These are phyloP conservation scores for Hypoxylon sp. DNA, from an alignment of 2,329 filamentous ascomycete species.

Conservation along the genomic window DNA sequence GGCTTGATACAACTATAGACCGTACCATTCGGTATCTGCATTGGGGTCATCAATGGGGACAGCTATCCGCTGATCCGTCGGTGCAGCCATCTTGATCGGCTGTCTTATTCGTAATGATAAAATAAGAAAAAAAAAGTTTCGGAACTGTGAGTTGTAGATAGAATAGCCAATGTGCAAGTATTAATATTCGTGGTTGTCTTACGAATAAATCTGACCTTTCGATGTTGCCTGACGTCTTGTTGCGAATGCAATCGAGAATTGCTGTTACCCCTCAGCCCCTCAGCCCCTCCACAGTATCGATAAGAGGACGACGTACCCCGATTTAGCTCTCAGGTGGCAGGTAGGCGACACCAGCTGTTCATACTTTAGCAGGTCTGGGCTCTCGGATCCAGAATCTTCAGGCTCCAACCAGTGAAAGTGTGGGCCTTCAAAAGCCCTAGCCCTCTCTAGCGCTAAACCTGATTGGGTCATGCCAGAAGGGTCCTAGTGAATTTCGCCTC, in stretches of 20 bases:
- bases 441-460: constrained; percentile 49
- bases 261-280: constrained; percentile 6
- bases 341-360: background rate
- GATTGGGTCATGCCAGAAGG: constrained; percentile 41
- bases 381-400: constrained; percentile 24
- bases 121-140: constrained; percentile 19
- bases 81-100: constrained; percentile 67
- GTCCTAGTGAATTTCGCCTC: constrained; percentile 40
- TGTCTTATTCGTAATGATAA: constrained; percentile 6
- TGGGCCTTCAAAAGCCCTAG: constrained; percentile 49
- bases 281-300: constrained; percentile 27
- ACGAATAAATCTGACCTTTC: constrained; percentile 6
- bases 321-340: background rate
- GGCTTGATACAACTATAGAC: constrained; percentile 8
- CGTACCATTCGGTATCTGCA: constrained; percentile 96
- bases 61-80: constrained; percentile 73
- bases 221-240: constrained; percentile 34
- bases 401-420: constrained; percentile 19
- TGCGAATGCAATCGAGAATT: constrained; percentile 20
- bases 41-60: constrained; percentile 96
- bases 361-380: constrained; percentile 9
- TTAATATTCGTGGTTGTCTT: constrained; percentile 1
- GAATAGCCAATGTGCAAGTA: background rate
- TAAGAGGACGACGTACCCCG: background rate
- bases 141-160: background rate